Evolutionary conservation across 2,329 filamentous ascomycete genomes (phyloP).

Genomic region (Alternaria gaisen): DNA sequence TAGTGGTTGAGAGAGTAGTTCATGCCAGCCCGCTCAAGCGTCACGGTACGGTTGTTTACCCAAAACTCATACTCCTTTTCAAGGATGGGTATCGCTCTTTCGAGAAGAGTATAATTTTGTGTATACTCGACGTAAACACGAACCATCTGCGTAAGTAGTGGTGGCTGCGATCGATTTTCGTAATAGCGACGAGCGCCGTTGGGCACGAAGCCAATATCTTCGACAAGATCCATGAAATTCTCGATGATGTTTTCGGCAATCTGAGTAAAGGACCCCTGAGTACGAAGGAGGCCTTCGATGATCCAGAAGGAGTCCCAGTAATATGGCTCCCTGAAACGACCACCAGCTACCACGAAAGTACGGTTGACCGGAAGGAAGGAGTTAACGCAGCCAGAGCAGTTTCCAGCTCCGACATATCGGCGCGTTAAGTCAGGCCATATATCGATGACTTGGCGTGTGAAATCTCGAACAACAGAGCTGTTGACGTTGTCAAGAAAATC

Average conservation of each 20-base stretch:
- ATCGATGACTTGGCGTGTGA: slow-evolving; percentile 69
- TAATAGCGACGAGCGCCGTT: slow-evolving; percentile 75
- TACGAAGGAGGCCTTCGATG: slow-evolving; percentile 70
- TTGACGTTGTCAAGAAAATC: slow-evolving; percentile 65
- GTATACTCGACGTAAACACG: slow-evolving; percentile 70
- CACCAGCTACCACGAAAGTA: slow-evolving; percentile 74
- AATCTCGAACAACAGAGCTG: slow-evolving; percentile 67
- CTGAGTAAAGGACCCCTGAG: slow-evolving; percentile 68
- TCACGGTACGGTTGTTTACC: slow-evolving; percentile 67
- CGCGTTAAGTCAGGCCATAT: slow-evolving; percentile 76
- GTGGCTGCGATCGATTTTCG: slow-evolving; percentile 73
- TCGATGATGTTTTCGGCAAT: slow-evolving; percentile 74
- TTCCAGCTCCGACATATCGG: slow-evolving; percentile 59
- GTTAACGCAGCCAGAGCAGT: slow-evolving; percentile 67
- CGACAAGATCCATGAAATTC: slow-evolving; percentile 74
- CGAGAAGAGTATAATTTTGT: slow-evolving; percentile 68
- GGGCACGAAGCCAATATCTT: slow-evolving; percentile 71
- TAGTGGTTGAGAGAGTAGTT: slow-evolving; percentile 69
- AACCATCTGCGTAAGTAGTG: slow-evolving; percentile 72
- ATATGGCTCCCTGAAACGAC: slow-evolving; percentile 75
- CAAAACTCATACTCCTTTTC: slow-evolving; percentile 72
- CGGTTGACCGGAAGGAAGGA: slow-evolving; percentile 73
- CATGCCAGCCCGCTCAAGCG: slow-evolving; percentile 57
- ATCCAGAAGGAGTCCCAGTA: slow-evolving; percentile 79
- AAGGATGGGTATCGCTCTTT: slow-evolving; percentile 68